These are phyloP conservation scores for Chaetomiaceae sp. DNA, from an alignment of 2,329 filamentous ascomycete species.

Conservation along the genomic window DNA sequence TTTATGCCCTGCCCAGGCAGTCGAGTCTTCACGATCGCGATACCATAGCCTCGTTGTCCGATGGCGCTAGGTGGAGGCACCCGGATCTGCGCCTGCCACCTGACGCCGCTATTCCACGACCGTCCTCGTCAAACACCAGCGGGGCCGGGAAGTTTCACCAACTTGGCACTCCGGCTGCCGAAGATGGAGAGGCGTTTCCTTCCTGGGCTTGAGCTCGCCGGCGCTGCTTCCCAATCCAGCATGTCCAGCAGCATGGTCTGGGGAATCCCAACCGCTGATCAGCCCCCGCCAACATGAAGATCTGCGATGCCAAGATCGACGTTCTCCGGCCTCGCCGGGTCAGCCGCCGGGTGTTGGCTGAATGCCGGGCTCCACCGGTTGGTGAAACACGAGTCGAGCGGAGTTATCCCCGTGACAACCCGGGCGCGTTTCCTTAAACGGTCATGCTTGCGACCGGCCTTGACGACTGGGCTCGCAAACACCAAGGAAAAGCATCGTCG, in stretches of 20 bases:
- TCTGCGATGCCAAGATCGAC: background rate
- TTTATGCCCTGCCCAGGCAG: background rate
- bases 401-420: no score
- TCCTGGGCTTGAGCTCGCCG: background rate
- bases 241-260: background rate
- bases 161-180: background rate
- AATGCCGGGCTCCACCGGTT: background rate
- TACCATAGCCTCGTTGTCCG: no score
- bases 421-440: no score
- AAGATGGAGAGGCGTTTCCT: background rate
- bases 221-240: background rate
- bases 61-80: background rate
- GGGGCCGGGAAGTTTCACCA: background rate
- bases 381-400: background rate
- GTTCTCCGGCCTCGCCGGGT: background rate
- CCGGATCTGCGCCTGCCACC: background rate
- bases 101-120: background rate
- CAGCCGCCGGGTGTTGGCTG: background rate
- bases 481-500: no score
- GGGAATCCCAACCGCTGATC: background rate
- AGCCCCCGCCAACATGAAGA: background rate
- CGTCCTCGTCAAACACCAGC: background rate
- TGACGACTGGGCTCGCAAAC: no score
- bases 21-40: background rate
- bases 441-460: no score